Evolutionary conservation across 2,329 filamentous ascomycete genomes (phyloP), one percentile per base, ranked within the genome.

Genomic region (Fusarium liriodendri): DNA sequence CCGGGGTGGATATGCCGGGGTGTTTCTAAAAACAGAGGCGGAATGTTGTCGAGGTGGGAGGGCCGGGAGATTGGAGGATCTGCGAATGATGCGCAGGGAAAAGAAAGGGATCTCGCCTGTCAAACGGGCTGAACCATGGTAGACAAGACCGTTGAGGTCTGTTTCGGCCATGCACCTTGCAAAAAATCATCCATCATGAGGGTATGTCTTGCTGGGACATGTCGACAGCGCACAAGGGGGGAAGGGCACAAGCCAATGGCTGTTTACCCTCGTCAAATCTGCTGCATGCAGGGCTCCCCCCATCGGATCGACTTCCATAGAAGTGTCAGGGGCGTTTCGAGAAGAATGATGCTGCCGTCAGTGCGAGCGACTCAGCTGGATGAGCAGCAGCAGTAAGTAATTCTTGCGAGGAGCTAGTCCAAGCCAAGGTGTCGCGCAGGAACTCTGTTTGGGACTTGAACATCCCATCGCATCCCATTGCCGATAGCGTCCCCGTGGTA

Each of bases 11-110:
- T 69, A 69, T 62, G 54, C 54, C 27, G 64, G 65, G 70, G 64
- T 66, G 60, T 50, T 76, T 71, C 73, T 72, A 77, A 77, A 77
- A 78, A 68, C 65, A 76, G 74, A 76, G 66, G 52, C 66, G 62
- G 68, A 69, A 72, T 52, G 47, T 64, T 65, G 66, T 69, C 55
- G 61, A 54, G 64, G 20, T 64, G 69, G 50, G 42, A 64, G 65
- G 69, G 40, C 35, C 38, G 52, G 69, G 71, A 75, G 66, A 74
- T 77, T 77, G 66, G 54, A 78, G 69, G 73, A 78, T 78, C 69
- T 78, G 65, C 70, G 52, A 67, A 62, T 65, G 68, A 69, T 73
- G 71, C 66, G 68, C 65, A 74, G 58, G 40, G 54, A 58, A 60
- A 50, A 58, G 37, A 58, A 52, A 62, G 40, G 62, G 54, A 69